Evolutionary conservation across 257 asterid genomes (phyloP).

Genomic region (Solanum arcanum): DNA sequence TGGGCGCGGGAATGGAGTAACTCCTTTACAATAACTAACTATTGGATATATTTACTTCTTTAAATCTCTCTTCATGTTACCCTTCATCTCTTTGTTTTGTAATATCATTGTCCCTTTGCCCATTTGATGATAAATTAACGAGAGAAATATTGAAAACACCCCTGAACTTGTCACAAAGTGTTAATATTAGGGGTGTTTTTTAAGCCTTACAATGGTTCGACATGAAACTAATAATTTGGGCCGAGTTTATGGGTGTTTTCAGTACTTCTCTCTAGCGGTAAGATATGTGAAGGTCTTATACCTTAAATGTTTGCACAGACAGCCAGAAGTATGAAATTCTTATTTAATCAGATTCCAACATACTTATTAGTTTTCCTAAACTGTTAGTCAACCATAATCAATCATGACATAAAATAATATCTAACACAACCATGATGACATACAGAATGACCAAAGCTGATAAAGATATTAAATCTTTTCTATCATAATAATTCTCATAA

Average conservation of each 20-base stretch:
- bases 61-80: not conserved
- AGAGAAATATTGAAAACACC: too few relatives aligned
- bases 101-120: not conserved
- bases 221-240: too few relatives aligned
- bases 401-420: not conserved
- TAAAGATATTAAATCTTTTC: not conserved
- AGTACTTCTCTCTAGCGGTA: not conserved
- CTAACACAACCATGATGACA: not conserved
- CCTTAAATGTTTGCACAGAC: not conserved
- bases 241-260: too few relatives aligned
- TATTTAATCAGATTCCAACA: not conserved
- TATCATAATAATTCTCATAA: not conserved
- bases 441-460: not conserved
- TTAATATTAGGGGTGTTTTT: too few relatives aligned
- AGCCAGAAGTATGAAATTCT: not conserved
- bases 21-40: not conserved
- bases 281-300: not conserved
- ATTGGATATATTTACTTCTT: not conserved
- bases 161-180: too few relatives aligned
- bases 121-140: not conserved
- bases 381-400: not conserved
- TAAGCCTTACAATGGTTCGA: too few relatives aligned
- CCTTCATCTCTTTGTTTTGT: not conserved
- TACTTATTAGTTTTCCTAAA: not conserved
- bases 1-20: not conserved